Base-by-base conservation (phyloP, 1,284 basidiomycete genomes). In the Trichosporon coremiiforme region DNA sequence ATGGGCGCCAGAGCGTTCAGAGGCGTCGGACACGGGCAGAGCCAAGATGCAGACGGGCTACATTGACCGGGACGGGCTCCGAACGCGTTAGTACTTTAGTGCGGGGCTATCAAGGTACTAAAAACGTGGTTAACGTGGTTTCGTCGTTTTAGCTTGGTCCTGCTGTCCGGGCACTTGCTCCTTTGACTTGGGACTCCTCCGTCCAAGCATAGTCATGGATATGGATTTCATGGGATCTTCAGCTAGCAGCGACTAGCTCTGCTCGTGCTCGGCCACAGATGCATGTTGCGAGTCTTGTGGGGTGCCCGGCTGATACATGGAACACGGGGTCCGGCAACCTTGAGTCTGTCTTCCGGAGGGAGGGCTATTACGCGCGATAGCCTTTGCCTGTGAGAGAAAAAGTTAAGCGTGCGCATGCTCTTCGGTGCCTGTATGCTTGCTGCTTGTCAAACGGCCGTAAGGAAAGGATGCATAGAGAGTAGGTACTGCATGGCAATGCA, bases 111-210 rank as follows among this genome's bases (percentile, higher is more conserved):
- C 17, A 17, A 12, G 9, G 17, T 45, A 38, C 41, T 53, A 53
- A 53, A 53, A 53, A 53, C 50, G 50, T 53, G 47, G 47, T 22
- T 35, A 53, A 53, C 50, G 50, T 53, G 36, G 41, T 45, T 22
- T 53, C 50, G 50, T n/a, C 20, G 7, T 35, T 17, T 53, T 53
- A 25, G 20, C 15, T 47, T 17, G 45, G 9, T 35, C 33, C 9
- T 10, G 36, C 36, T 38, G 10, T 10, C 36, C 36, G 36, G 36
- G 36, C 36, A 13, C 13, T 38, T 13, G 36, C 33, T 38, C 36
- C 36, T 38, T 38, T 38, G 36, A 35, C 33, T 35, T 38, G 6
- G 36, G 8, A 10, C 7, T 10, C 33, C 7, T 12, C 36, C 3
- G 12, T 13, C 36, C 36, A 38, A 38, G 36, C 36, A 38, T 3